Evolutionary conservation across 1,139 yeast species (phyloP), one percentile per base, ranked within the genome.

Genomic region (Pichia sp.): DNA sequence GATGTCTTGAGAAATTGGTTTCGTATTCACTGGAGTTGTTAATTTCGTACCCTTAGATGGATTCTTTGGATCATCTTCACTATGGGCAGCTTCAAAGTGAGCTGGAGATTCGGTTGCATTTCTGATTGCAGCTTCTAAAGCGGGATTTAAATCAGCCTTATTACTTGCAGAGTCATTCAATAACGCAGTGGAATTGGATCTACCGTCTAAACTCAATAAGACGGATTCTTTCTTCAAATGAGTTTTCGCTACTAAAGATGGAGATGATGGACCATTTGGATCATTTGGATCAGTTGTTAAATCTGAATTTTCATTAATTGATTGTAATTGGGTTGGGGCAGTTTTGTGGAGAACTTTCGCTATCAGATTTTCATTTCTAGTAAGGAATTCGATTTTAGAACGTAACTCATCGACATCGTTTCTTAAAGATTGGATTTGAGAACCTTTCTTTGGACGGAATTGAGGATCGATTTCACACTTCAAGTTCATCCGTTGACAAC

Each of bases 391-490:
- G 47, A 89, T 84, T 67, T 88, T 88, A 31, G 86, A 76, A 55
- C 85, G 81, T 55, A 90, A 69, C 54, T 85, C 91, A 58, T 85
- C 91, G 17, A 90, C 89, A 58, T 91, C 97, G 58, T 85, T 87
- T 58, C 90, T 78, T 58, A 90, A 71, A 42, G 85, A 76, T 60
- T 89, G 96, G 36, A 90, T 83, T 66, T 89, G 96, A 3, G 93
- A 85, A 1, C 96, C 96, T 65, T 89, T 90, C 59, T 87, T 85
- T 4, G 97, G 97, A 60, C 91, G 77, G 66, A 89, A 91, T 57
- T 84, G 84, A 1, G 97, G 97, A 63, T 91, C 96, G 32, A 91
- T 87, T 58, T 86, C 91, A 70, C 98, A 91, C 51, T 76, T 77
- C 37, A 90, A 72, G 2, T 81, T 83, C 87, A 86, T 85, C 59